These are phyloP conservation scores for Adansonia gregorii DNA, from an alignment of 441 rosid species.

Conservation along the genomic window DNA sequence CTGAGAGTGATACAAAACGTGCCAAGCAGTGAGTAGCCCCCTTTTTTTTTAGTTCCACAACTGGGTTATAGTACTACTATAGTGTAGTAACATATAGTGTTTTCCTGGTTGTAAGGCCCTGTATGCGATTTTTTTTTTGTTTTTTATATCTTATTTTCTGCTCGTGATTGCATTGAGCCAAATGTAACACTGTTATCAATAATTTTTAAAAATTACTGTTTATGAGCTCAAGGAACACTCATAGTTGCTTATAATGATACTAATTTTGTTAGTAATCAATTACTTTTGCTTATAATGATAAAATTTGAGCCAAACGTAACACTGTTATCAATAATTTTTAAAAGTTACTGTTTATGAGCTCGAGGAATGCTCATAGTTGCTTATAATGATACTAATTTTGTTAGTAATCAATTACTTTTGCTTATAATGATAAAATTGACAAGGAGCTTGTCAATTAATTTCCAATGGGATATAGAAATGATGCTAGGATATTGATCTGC, in stretches of 20 bases:
- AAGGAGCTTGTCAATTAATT: not conserved
- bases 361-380: not conserved
- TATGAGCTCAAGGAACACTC: not conserved
- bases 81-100: not conserved
- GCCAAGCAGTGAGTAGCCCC: constrained; percentile 90
- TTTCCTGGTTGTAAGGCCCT: not conserved
- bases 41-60: constrained; percentile 21
- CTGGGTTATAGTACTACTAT: not conserved
- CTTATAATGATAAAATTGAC: not conserved
- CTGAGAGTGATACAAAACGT: constrained; percentile 89
- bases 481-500: constrained; percentile 2
- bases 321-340: constrained; percentile 5
- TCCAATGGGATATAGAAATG: constrained; percentile 1
- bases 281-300: not conserved
- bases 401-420: constrained; percentile 11
- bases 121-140: not conserved
- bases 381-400: constrained; percentile 13
- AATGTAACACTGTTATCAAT: not conserved
- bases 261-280: constrained; percentile 12
- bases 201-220: not conserved
- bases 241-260: constrained; percentile 16
- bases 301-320: not conserved
- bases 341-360: not conserved
- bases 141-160: not conserved
- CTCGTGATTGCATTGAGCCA: not conserved